A percentile compares a stretch with the other conserved stretches of the same genome.
Conservation (phyloP, 169 alveolate genomes). For the Plasmodium reichenowi region DNA sequence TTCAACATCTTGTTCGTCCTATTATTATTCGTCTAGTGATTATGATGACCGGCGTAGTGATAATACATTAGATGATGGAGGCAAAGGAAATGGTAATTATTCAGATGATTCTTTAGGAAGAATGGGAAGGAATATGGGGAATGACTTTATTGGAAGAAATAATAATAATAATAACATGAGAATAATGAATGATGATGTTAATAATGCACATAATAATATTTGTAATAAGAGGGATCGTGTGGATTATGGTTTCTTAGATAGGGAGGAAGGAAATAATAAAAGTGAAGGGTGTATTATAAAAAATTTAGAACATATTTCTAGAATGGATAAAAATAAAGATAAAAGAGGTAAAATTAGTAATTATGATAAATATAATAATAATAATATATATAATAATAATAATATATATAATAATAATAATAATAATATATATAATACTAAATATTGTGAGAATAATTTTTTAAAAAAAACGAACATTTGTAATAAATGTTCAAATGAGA, state of each 20-base stretch:
- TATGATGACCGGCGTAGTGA: constrained; percentile 10
- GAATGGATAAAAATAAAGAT: background rate
- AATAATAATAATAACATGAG: background rate
- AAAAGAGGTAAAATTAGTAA: background rate
- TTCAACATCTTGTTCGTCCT: constrained; percentile 69
- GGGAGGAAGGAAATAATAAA: too few species aligned
- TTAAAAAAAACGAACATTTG: background rate
- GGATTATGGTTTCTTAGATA: too few species aligned
- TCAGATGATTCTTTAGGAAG: background rate
- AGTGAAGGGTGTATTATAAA: too few species aligned
- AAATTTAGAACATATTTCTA: too few species aligned
- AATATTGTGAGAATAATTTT: background rate
- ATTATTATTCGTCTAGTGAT: constrained; percentile 68
- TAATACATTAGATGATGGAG: background rate
- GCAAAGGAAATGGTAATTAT: background rate
- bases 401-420: constrained; percentile 2
- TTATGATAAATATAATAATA: background rate
- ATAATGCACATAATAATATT: background rate
- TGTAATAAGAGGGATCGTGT: background rate
- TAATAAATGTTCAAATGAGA: too few species aligned
- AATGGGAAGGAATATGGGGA: too few species aligned
- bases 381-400: background rate
- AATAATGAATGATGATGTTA: background rate
- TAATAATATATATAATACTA: background rate
- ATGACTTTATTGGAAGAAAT: background rate